Conservation (phyloP, 2,329 filamentous ascomycete species). For the Trichoderma koningiopsis region DNA sequence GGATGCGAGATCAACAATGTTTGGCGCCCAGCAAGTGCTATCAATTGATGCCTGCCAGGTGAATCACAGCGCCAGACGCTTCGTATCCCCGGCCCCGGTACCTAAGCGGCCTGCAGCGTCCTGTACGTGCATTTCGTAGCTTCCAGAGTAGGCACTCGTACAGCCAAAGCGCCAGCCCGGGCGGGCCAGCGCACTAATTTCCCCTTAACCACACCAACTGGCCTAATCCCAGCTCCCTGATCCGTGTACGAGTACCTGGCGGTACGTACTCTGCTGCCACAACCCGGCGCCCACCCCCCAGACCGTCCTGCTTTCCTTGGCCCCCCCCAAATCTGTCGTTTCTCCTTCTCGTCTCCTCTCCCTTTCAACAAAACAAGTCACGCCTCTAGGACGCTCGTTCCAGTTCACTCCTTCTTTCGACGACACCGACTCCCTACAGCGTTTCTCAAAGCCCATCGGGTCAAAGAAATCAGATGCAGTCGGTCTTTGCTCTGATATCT, state of each 20-base stretch:
- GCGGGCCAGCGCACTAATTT: constrained; percentile 27
- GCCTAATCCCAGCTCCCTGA: constrained; percentile 25
- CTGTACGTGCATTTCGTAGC: constrained; percentile 15
- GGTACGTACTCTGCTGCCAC: constrained; percentile 19
- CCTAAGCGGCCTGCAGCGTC: constrained; percentile 3
- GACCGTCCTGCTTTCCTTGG: not conserved
- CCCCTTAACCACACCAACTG: constrained; percentile 26
- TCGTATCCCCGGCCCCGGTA: too few relatives aligned
- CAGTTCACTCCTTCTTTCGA: constrained; percentile 43
- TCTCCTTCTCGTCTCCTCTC: constrained; percentile 29
- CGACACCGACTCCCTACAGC: constrained; percentile 26
- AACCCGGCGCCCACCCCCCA: constrained; percentile 6
- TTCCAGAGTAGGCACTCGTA: not conserved
- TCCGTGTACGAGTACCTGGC: constrained; percentile 6
- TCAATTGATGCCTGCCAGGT: not conserved
- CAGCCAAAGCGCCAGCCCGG: constrained; percentile 17
- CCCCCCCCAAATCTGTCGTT: constrained; percentile 22
- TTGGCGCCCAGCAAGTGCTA: not conserved
- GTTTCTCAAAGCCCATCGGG: constrained; percentile 24
- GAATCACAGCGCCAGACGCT: not conserved
- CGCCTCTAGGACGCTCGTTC: constrained; percentile 44
- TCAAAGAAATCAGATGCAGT: constrained; percentile 25
- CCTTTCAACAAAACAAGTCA: constrained; percentile 47
- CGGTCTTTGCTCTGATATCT: constrained; percentile 23
- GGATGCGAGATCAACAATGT: not conserved